Evolutionary conservation across 768 basidiomycete species (phyloP).

Genomic region (Agrocybe praecox): DNA sequence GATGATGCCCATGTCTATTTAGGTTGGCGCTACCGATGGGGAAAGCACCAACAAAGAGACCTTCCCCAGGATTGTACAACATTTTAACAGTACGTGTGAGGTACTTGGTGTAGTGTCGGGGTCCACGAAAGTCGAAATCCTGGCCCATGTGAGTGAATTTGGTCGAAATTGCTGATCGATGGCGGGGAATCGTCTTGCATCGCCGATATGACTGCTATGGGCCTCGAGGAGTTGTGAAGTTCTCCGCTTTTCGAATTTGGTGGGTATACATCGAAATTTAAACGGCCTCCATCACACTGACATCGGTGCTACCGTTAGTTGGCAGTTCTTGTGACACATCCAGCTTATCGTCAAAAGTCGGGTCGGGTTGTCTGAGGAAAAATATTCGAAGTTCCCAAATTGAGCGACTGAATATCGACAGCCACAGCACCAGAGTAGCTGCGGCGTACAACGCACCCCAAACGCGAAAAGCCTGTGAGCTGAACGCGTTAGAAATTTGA

Average conservation of each 20-base stretch:
- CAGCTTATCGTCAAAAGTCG: neutral
- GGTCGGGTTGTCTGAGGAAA: conserved; percentile 5
- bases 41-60: conserved; percentile 41
- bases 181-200: too few relatives aligned
- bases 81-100: too few relatives aligned
- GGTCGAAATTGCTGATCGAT: too few relatives aligned
- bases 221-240: too few relatives aligned
- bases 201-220: too few relatives aligned
- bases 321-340: neutral
- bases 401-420: conserved; percentile 47
- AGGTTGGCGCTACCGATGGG: conserved; percentile 63
- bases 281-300: neutral
- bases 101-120: too few relatives aligned
- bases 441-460: conserved; percentile 58
- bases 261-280: neutral
- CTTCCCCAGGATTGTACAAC: conserved; percentile 45
- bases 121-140: too few relatives aligned
- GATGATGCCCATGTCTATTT: conserved; percentile 46
- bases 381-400: conserved; percentile 26
- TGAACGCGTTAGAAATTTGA: conserved; percentile 47
- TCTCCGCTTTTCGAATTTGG: neutral
- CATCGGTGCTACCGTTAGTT: neutral
- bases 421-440: conserved; percentile 55
- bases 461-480: conserved; percentile 57
- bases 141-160: too few relatives aligned